Conservation (phyloP, 2,329 filamentous ascomycete species). For the Ophiostoma montium region DNA sequence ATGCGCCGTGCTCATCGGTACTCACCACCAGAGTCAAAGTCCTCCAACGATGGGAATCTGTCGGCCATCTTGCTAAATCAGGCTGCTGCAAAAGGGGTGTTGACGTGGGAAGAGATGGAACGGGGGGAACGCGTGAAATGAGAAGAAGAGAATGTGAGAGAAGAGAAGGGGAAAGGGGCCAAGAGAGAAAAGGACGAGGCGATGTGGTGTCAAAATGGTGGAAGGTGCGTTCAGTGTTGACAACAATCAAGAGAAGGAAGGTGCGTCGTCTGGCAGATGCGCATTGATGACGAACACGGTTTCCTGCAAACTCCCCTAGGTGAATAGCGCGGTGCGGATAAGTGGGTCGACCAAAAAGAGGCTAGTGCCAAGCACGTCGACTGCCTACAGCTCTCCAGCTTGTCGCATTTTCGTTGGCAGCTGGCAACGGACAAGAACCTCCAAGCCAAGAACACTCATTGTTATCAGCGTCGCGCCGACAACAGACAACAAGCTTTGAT, state of each 20-base stretch:
- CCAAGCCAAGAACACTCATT: too few relatives aligned
- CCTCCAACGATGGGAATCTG: slow-evolving; percentile 65
- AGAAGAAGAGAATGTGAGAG: not conserved
- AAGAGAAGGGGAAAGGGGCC: not conserved
- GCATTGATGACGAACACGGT: slow-evolving; percentile 4
- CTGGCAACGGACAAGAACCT: not conserved
- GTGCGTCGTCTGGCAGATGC: not conserved
- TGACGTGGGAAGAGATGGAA: not conserved
- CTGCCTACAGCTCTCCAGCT: not conserved
- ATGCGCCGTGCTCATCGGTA: not conserved
- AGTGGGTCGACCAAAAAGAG: too few relatives aligned
- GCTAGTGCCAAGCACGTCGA: not conserved
- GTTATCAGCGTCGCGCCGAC: too few relatives aligned
- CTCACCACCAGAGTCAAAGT: slow-evolving; percentile 55
- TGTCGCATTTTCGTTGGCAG: slow-evolving; percentile 3
- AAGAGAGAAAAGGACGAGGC: not conserved
- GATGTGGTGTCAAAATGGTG: not conserved
- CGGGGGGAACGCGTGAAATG: not conserved
- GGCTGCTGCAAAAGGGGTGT: slow-evolving; percentile 1
- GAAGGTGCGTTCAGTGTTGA: not conserved
- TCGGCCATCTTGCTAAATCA: slow-evolving; percentile 48
- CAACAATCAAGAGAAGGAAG: not conserved
- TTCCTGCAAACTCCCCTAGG: not conserved
- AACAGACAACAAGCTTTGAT: too few relatives aligned
- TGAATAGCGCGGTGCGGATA: not conserved